These are phyloP conservation scores for Heliocybe sulcata DNA, from an alignment of 1,284 basidiomycete genomes.

Conservation along the genomic window DNA sequence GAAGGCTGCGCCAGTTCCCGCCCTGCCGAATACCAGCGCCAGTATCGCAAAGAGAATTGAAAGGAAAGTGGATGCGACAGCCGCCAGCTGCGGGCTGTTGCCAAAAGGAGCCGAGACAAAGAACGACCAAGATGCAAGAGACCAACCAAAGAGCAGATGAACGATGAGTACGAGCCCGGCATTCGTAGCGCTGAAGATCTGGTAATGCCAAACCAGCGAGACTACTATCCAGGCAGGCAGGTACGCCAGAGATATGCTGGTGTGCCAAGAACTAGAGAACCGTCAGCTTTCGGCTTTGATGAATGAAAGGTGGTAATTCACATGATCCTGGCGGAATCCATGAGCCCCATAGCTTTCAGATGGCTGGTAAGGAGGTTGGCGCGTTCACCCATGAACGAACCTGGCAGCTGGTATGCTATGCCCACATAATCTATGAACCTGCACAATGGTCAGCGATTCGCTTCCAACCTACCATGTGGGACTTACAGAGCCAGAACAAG, in stretches of 20 bases:
- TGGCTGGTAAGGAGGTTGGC: slow-evolving; percentile 55
- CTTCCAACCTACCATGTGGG: background rate
- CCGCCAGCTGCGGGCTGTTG: slow-evolving; percentile 68
- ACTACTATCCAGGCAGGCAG: slow-evolving; percentile 64
- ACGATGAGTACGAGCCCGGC: slow-evolving; percentile 54
- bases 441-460: background rate
- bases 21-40: slow-evolving; percentile 47
- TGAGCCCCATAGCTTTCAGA: slow-evolving; percentile 69
- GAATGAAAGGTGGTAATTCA: slow-evolving; percentile 20
- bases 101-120: slow-evolving; percentile 64
- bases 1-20: slow-evolving; percentile 40
- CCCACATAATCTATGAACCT: slow-evolving; percentile 64
- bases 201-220: slow-evolving; percentile 53
- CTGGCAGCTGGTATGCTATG: slow-evolving; percentile 68
- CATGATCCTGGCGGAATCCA: slow-evolving; percentile 59
- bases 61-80: slow-evolving; percentile 59
- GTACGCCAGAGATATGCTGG: slow-evolving; percentile 46
- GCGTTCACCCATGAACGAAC: slow-evolving; percentile 55
- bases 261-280: slow-evolving; percentile 54
- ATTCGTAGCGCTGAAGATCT: slow-evolving; percentile 59
- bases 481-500: slow-evolving; percentile 57
- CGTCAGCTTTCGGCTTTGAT: slow-evolving; percentile 5
- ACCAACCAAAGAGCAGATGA: slow-evolving; percentile 62
- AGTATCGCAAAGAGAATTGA: slow-evolving; percentile 62
- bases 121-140: slow-evolving; percentile 64